Evolutionary conservation across 345 rosid genomes (phyloP), one percentile per base, ranked within the genome.

Genomic region (Syzygium aromaticum): DNA sequence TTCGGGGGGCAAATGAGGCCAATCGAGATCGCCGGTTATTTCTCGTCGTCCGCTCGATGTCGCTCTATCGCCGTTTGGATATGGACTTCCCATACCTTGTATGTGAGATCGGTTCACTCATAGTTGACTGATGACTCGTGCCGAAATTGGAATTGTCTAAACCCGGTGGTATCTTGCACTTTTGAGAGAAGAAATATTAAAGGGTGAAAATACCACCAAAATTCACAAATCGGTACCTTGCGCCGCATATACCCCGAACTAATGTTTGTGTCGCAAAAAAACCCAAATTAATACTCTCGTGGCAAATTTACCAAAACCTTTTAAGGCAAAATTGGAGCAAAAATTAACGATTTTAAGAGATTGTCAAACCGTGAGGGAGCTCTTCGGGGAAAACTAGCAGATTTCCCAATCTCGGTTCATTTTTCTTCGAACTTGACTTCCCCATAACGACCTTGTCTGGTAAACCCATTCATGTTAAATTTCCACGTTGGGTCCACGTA

Each of bases 261-360:
- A 14, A n/a, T 61, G 7, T 61, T 3, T 1, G 5, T 6, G 1
- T 61, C 0, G 4, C 9, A 61, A n/a, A 61, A n/a, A n/a, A n/a
- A 5, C 0, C 0, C 0, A 6, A 61, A n/a, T 61, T 61, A 2
- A 3, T 61, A 61, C 0, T 13, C 30, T 61, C 3, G 2, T 1
- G 3, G 17, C 12, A 64, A 28, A 30, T 64, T 64, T 64, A 64
- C 8, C 11, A 15, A 64, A 16, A 63, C 1, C 1, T 0, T n/a
- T 64, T 15, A 16, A 64, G 40, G 77, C 11, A 64, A 64, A 64
- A 28, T 28, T 64, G 22, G 11, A 64, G 43, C 6, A 1, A 64
- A 64, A 7, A 0, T 1, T 30, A 16, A 6, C 3, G 77, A 30
- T 16, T 64, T 64, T 7, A 28, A 2, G 77, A 28, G 8, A n/a